These are phyloP conservation scores for Pinus albicaulis DNA, from an alignment of 75 land plant species.

Conservation along the genomic window DNA sequence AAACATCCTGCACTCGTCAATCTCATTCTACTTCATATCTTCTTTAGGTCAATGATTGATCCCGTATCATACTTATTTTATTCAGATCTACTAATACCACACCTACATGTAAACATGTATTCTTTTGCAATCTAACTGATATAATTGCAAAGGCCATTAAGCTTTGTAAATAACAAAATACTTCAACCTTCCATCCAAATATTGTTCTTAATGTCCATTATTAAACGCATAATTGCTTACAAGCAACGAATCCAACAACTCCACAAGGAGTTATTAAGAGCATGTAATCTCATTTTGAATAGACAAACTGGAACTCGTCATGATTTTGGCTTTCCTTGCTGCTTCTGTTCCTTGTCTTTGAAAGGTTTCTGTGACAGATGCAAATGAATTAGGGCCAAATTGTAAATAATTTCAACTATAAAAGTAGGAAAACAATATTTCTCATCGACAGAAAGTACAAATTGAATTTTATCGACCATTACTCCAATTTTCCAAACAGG, in stretches of 20 bases:
- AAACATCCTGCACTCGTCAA: no score
- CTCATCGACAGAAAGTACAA: neutral
- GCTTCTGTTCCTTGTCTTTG: neutral
- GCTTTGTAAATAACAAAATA: neutral
- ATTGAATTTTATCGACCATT: neutral
- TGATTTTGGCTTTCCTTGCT: constrained; percentile 3
- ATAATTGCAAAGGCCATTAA: neutral
- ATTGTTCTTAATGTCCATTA: neutral
- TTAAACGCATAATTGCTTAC: neutral
- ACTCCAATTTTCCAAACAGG: neutral
- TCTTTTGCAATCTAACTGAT: neutral
- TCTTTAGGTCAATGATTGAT: neutral
- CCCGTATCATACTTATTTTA: neutral
- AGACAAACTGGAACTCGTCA: neutral
- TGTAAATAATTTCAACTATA: neutral
- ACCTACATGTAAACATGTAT: neutral
- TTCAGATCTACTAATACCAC: neutral
- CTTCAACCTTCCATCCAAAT: neutral
- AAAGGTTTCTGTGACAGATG: neutral
- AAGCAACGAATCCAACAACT: neutral
- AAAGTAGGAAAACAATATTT: neutral
- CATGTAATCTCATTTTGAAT: neutral
- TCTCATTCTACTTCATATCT: neutral
- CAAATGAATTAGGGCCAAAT: neutral
- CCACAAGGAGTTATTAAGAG: neutral